phyloP scores from a whole-genome alignment of 768 basidiomycete species.

The Lanmaoa rubissima region DNA sequence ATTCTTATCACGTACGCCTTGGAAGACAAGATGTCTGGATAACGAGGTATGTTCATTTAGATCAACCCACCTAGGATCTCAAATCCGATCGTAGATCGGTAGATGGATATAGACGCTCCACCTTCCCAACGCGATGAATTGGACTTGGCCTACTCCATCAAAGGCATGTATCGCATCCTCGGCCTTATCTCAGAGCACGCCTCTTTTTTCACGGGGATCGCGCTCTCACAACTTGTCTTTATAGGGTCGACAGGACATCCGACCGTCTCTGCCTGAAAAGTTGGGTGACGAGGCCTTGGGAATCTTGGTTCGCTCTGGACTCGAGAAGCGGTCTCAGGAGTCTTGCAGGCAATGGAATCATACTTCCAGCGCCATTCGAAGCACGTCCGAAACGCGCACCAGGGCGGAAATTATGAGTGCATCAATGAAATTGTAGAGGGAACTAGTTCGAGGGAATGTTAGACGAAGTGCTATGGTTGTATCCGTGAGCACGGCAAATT shows the following conservation, averaged over 20 bases:
- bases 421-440: not conserved
- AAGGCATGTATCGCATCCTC: slow-evolving; percentile 50
- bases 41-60: slow-evolving; percentile 12
- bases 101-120: slow-evolving; percentile 20
- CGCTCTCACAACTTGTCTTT: not conserved
- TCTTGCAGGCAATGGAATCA: slow-evolving; percentile 28
- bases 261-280: slow-evolving; percentile 25
- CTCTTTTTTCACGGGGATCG: not conserved
- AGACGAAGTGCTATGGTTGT: slow-evolving; percentile 18
- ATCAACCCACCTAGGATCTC: not conserved
- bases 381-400: not conserved
- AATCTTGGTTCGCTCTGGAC: slow-evolving; percentile 30
- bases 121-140: slow-evolving; percentile 6
- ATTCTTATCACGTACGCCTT: not conserved
- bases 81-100: not conserved
- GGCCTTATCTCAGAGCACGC: slow-evolving; percentile 51
- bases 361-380: not conserved
- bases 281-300: slow-evolving; percentile 26
- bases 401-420: not conserved
- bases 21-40: not conserved
- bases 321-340: slow-evolving; percentile 25
- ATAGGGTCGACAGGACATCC: slow-evolving; percentile 13
- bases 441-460: slow-evolving; percentile 24
- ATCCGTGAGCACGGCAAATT: slow-evolving; percentile 18
- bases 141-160: slow-evolving; percentile 33